These are phyloP conservation scores for Thelonectria discophora DNA, from an alignment of 2,329 filamentous ascomycete species.

Conservation along the genomic window DNA sequence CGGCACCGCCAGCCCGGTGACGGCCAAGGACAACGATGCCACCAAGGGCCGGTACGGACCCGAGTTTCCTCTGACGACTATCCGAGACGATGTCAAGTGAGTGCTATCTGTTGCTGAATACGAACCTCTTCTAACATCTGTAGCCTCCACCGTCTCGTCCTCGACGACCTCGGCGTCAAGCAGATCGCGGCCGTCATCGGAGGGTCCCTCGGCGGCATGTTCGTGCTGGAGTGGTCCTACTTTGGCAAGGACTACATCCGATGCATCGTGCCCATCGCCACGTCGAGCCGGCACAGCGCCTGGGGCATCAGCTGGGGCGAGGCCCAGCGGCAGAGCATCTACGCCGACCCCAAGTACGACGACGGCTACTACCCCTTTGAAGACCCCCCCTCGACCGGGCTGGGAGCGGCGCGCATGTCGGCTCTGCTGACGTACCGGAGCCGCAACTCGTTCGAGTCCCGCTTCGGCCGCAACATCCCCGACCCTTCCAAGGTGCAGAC, in stretches of 20 bases:
- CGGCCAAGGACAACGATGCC: slow-evolving; percentile 82
- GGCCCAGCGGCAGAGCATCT: slow-evolving; percentile 91
- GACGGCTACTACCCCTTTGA: slow-evolving; percentile 93
- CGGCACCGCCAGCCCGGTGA: slow-evolving; percentile 87
- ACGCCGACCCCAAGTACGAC: slow-evolving; percentile 97
- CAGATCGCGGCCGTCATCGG: slow-evolving; percentile 83
- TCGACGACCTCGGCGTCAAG: slow-evolving; percentile 82
- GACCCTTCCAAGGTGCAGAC: slow-evolving; percentile 85
- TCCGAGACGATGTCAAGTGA: slow-evolving; percentile 94
- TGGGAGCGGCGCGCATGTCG: slow-evolving; percentile 96
- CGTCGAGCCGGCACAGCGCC: slow-evolving; percentile 83
- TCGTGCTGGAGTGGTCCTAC: slow-evolving; percentile 92
- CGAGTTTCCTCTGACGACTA: slow-evolving; percentile 94
- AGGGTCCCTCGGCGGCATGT: slow-evolving; percentile 88
- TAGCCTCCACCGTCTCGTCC: slow-evolving; percentile 79
- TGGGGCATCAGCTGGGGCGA: slow-evolving; percentile 95
- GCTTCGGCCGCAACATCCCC: slow-evolving; percentile 92
- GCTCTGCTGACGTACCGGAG: slow-evolving; percentile 95
- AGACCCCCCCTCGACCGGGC: slow-evolving; percentile 84
- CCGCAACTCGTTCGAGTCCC: slow-evolving; percentile 94
- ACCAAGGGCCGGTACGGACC: slow-evolving; percentile 85
- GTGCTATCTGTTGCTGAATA: slow-evolving; percentile 5
- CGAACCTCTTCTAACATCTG: slow-evolving; percentile 28
- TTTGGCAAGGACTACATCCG: slow-evolving; percentile 87
- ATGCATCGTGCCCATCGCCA: slow-evolving; percentile 83